Evolutionary conservation across 805 yeast species (phyloP).

Genomic region (Candida piceae): DNA sequence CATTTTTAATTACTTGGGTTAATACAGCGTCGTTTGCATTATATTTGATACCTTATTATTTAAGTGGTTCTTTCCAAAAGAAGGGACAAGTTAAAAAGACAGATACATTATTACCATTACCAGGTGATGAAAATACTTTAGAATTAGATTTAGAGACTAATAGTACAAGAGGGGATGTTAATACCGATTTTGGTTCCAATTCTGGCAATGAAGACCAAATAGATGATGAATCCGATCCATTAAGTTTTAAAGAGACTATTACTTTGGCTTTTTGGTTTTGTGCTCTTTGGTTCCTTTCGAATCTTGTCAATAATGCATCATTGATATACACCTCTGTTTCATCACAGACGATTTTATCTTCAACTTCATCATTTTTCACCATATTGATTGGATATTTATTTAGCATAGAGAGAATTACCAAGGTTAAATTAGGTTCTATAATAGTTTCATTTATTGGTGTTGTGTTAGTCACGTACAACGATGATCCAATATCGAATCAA

Average conservation of each 20-base stretch:
- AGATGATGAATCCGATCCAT: conserved; percentile 8
- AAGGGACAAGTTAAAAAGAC: background rate
- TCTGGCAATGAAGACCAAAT: background rate
- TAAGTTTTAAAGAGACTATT: conserved; percentile 60
- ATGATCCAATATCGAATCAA: conserved; percentile 36
- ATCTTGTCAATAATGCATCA: conserved; percentile 83
- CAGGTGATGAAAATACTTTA: background rate
- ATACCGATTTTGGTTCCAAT: background rate
- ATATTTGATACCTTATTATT: conserved; percentile 60
- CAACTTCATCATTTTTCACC: conserved; percentile 93
- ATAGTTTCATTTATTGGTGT: conserved; percentile 74
- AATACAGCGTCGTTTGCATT: conserved; percentile 82
- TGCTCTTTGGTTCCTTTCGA: conserved; percentile 85
- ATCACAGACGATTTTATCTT: conserved; percentile 86
- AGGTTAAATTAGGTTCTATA: conserved; percentile 63
- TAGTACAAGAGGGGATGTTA: background rate
- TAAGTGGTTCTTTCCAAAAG: too few relatives aligned
- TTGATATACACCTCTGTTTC: conserved; percentile 88
- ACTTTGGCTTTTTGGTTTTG: conserved; percentile 76
- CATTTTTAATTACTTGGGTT: conserved; percentile 86
- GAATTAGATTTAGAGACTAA: conserved; percentile 1
- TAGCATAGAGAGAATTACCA: conserved; percentile 63
- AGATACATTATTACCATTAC: background rate
- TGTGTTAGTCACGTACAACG: conserved; percentile 68
- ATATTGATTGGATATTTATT: conserved; percentile 71